Evolutionary conservation across 768 basidiomycete species (phyloP).

Genomic region (Daedalea quercina): DNA sequence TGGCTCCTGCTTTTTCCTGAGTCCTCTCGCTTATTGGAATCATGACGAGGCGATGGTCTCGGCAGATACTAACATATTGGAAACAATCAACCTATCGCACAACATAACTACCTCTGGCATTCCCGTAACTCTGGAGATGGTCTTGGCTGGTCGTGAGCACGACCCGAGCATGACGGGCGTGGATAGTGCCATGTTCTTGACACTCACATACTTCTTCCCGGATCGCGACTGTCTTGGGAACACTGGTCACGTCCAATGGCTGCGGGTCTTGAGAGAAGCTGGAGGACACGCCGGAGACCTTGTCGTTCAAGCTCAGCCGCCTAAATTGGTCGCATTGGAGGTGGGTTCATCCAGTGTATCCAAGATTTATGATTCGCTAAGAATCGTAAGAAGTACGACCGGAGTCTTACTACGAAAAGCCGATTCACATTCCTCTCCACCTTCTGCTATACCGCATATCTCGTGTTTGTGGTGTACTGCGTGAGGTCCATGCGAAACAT

Average conservation of each 20-base stretch:
- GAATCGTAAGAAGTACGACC: slow-evolving; percentile 38
- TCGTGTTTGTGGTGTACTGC: slow-evolving; percentile 69
- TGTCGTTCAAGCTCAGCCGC: slow-evolving; percentile 34
- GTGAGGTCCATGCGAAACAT: slow-evolving; percentile 69
- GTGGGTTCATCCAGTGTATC: slow-evolving; percentile 19
- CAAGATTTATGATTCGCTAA: no score
- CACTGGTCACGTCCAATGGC: slow-evolving; percentile 59
- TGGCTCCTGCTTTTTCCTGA: slow-evolving; percentile 61
- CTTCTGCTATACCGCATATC: slow-evolving; percentile 72
- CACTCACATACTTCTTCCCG: slow-evolving; percentile 78
- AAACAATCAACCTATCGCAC: slow-evolving; percentile 45
- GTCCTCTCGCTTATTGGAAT: slow-evolving; percentile 72
- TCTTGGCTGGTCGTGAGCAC: slow-evolving; percentile 62
- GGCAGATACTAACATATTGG: slow-evolving; percentile 49
- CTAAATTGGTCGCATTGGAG: slow-evolving; percentile 39
- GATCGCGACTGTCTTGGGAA: slow-evolving; percentile 64
- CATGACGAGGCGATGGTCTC: slow-evolving; percentile 48
- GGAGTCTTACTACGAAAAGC: slow-evolving; percentile 36
- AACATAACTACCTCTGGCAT: slow-evolving; percentile 61
- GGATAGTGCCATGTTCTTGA: slow-evolving; percentile 65
- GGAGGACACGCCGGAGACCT: slow-evolving; percentile 30
- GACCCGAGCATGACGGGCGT: slow-evolving; percentile 42
- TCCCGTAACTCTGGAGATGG: slow-evolving; percentile 65
- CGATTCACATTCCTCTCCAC: slow-evolving; percentile 58
- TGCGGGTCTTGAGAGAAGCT: slow-evolving; percentile 43